These are phyloP conservation scores for Botrytis elliptica DNA, from an alignment of 2,329 filamentous ascomycete genomes.

Conservation along the genomic window DNA sequence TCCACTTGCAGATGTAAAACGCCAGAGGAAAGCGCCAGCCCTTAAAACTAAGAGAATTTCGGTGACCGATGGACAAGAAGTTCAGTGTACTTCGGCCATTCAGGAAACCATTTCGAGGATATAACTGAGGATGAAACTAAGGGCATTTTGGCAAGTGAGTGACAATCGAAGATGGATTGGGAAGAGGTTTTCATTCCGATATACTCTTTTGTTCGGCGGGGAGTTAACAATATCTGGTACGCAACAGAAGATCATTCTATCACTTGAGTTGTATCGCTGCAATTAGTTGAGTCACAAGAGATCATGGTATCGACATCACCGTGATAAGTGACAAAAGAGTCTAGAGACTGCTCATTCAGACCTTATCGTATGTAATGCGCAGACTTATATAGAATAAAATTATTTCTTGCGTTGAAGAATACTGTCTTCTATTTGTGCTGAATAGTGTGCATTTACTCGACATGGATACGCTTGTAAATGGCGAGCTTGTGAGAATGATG, in stretches of 20 bases:
- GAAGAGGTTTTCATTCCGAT: neutral
- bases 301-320: neutral
- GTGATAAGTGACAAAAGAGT: neutral
- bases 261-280: neutral
- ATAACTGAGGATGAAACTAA: neutral
- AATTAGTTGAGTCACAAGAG: neutral
- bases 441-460: neutral
- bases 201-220: neutral
- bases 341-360: neutral
- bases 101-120: neutral
- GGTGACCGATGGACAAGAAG: neutral
- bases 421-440: neutral
- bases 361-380: neutral
- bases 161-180: neutral
- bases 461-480: neutral
- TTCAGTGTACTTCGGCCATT: neutral
- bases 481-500: neutral
- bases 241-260: neutral
- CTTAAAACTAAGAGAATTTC: neutral
- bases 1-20: neutral
- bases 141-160: neutral
- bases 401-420: neutral
- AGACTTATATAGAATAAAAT: neutral
- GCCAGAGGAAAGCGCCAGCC: neutral
- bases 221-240: neutral